phyloP scores from a whole-genome alignment of 2,329 filamentous ascomycete genomes.

The Hypoxylon sp. region DNA sequence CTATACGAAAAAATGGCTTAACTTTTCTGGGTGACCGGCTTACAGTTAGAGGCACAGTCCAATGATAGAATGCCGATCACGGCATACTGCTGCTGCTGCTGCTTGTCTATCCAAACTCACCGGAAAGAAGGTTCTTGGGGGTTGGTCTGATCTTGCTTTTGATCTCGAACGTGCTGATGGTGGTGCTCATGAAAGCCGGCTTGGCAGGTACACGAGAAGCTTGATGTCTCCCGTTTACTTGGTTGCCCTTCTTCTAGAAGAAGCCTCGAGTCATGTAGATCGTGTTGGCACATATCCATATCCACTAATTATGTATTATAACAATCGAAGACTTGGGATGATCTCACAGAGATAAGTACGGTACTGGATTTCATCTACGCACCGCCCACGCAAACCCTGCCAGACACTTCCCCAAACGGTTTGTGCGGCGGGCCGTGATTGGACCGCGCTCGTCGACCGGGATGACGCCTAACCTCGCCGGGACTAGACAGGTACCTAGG shows the following conservation, averaged over 20 bases:
- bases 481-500: constrained; percentile 31
- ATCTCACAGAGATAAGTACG: constrained; percentile 16
- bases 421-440: constrained; percentile 36
- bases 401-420: constrained; percentile 42
- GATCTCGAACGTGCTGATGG: constrained; percentile 34
- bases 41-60: constrained; percentile 1
- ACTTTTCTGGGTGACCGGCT: constrained; percentile 15
- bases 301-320: constrained; percentile 2
- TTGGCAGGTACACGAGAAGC: constrained; percentile 40
- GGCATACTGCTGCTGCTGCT: constrained; percentile 7
- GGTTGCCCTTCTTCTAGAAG: constrained; percentile 30
- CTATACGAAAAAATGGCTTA: constrained; percentile 10
- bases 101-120: constrained; percentile 20
- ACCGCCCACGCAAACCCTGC: constrained; percentile 20
- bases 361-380: no score
- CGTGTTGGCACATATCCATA: constrained; percentile 5
- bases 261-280: constrained; percentile 24
- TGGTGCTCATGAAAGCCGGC: constrained; percentile 20
- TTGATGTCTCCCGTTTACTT: neutral
- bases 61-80: constrained; percentile 21
- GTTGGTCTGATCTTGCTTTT: constrained; percentile 36
- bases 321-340: constrained; percentile 25
- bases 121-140: constrained; percentile 25
- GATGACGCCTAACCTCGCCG: constrained; percentile 26
- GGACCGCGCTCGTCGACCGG: neutral